phyloP scores from a whole-genome alignment of 768 basidiomycete genomes.

The Psilocybe subaeruginosa region DNA sequence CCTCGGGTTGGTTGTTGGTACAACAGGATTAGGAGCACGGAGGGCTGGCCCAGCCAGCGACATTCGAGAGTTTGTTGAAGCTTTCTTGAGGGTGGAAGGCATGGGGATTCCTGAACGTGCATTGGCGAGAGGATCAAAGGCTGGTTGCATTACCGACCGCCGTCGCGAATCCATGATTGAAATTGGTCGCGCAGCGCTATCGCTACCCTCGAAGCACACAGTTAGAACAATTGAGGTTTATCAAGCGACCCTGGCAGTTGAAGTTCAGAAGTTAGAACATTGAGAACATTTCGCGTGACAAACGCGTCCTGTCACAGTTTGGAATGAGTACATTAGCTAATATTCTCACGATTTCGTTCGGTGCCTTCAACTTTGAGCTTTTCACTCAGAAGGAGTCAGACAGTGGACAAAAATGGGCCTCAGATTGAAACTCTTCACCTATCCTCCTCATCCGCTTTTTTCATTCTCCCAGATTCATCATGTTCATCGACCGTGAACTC shows the following conservation, averaged over 20 bases:
- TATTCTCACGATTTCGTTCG: not conserved
- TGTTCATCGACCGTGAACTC: conserved; percentile 46
- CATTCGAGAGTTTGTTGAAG: conserved; percentile 59
- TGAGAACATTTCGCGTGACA: conserved; percentile 23
- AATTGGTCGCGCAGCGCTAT: not conserved
- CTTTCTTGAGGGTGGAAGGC: conserved; percentile 77
- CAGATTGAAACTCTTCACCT: not conserved
- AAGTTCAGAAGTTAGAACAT: not conserved
- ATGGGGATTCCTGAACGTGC: conserved; percentile 71
- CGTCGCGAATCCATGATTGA: conserved; percentile 52
- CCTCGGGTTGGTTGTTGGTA: conserved; percentile 57
- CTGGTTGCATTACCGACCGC: conserved; percentile 61
- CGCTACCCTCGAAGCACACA: not conserved
- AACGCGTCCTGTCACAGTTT: conserved; percentile 31
- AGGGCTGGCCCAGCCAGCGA: conserved; percentile 79
- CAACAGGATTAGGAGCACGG: conserved; percentile 52
- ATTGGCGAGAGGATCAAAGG: conserved; percentile 50
- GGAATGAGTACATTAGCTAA: conserved; percentile 1
- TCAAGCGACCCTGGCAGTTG: conserved; percentile 1
- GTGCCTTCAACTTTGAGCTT: not conserved
- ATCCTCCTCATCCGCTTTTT: not conserved
- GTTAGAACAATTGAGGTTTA: not conserved
- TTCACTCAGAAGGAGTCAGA: not conserved
- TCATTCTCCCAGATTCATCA: conserved; percentile 1
- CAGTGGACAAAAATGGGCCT: not conserved